These are phyloP conservation scores for Avena eriantha DNA, from an alignment of 176 grass and related monocot genomes.

Conservation along the genomic window DNA sequence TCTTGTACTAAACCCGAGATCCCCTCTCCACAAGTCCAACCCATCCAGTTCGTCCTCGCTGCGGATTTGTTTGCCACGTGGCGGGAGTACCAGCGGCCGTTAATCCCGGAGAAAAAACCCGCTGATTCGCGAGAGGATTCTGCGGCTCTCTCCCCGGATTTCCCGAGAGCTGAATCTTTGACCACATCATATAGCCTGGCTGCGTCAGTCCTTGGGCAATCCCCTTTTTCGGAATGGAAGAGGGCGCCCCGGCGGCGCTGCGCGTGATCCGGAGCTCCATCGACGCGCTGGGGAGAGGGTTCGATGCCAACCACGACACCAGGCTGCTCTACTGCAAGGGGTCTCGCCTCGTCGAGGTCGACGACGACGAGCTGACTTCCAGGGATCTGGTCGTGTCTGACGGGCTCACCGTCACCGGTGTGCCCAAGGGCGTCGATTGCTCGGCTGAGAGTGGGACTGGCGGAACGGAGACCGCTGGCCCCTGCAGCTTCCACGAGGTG, in stretches of 20 bases:
- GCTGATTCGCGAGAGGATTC: not conserved
- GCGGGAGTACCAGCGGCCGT: too few relatives aligned
- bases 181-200: not conserved
- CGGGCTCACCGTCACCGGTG: constrained; percentile 33
- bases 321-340: constrained; percentile 73
- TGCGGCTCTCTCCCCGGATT: not conserved
- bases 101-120: not conserved
- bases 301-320: constrained; percentile 61
- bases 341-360: constrained; percentile 48
- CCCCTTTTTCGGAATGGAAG: constrained; percentile 46
- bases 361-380: constrained; percentile 45
- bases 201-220: not conserved
- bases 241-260: constrained; percentile 39
- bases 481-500: constrained; percentile 63
- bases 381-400: constrained; percentile 47
- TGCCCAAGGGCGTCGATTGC: constrained; percentile 53
- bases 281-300: constrained; percentile 57
- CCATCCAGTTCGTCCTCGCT: not conserved
- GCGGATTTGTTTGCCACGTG: not conserved
- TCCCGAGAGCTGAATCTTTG: not conserved
- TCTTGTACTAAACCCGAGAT: not conserved
- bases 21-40: not conserved
- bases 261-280: constrained; percentile 48
- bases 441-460: constrained; percentile 29
- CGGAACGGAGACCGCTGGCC: constrained; percentile 39